These are phyloP conservation scores for Termitomyces sp. DNA, from an alignment of 768 basidiomycete species.

Conservation along the genomic window DNA sequence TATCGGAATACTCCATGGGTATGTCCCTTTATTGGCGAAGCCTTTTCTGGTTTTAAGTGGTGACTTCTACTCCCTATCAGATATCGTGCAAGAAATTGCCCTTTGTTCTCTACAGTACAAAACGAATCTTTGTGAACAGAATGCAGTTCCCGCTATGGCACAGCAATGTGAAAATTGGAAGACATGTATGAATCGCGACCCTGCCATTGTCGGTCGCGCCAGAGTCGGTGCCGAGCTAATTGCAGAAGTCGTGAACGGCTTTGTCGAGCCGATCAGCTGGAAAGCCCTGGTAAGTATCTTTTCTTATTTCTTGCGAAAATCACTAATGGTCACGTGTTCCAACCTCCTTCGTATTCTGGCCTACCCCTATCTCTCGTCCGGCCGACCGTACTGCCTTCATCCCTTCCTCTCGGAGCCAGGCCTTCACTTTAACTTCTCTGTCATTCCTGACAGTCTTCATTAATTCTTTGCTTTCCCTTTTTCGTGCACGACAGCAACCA, in stretches of 20 bases:
- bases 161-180: constrained; percentile 88
- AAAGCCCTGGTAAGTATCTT: constrained; percentile 75
- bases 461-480: constrained; percentile 73
- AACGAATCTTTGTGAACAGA: constrained; percentile 73
- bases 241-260: constrained; percentile 93
- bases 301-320: background rate
- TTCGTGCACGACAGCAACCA: constrained; percentile 61
- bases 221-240: constrained; percentile 91
- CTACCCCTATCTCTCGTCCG: background rate
- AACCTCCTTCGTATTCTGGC: background rate
- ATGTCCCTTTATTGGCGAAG: constrained; percentile 16
- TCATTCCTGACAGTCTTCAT: constrained; percentile 76
- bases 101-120: constrained; percentile 78
- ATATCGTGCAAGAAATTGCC: constrained; percentile 89
- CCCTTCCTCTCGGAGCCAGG: constrained; percentile 28
- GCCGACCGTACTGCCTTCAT: background rate
- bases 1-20: constrained; percentile 89
- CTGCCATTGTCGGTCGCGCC: constrained; percentile 81
- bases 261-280: constrained; percentile 97
- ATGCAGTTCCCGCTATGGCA: constrained; percentile 82
- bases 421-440: constrained; percentile 70
- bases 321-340: constrained; percentile 10
- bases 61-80: constrained; percentile 27
- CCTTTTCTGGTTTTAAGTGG: background rate
- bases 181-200: constrained; percentile 92